These are phyloP conservation scores for Vaccinium darrowii DNA, from an alignment of 148 eudicot species.

Conservation along the genomic window DNA sequence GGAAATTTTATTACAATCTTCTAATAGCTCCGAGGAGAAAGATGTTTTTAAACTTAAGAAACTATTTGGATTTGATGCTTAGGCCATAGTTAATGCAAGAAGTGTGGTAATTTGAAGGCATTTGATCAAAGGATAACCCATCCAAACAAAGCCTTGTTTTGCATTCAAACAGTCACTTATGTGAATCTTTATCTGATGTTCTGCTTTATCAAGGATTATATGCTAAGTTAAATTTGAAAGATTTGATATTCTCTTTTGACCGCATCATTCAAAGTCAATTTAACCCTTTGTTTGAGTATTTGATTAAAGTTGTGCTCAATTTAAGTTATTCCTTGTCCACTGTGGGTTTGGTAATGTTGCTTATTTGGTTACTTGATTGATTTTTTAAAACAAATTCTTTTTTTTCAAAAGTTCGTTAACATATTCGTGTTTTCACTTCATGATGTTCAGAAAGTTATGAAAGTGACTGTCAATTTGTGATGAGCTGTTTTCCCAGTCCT, in stretches of 20 bases:
- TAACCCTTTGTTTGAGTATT: background rate
- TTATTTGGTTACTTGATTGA: background rate
- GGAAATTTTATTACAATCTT: background rate
- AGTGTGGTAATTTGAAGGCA: background rate
- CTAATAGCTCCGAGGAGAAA: background rate
- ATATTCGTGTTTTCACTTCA: background rate
- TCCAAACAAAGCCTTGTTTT: background rate
- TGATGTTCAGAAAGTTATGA: background rate
- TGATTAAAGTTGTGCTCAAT: background rate
- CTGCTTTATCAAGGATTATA: background rate
- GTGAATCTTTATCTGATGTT: background rate
- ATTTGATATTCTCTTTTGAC: background rate
- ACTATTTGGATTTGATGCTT: background rate
- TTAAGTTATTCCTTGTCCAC: background rate
- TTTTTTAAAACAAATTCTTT: background rate
- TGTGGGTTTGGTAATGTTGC: background rate
- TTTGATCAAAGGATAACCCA: background rate
- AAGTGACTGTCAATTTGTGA: background rate
- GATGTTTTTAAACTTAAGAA: background rate
- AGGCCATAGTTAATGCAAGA: background rate
- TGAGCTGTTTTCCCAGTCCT: conserved; percentile 4
- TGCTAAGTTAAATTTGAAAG: background rate
- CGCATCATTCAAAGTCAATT: background rate
- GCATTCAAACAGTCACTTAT: background rate
- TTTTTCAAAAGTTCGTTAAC: background rate